These are phyloP conservation scores for Sporothrix protearum DNA, from an alignment of 2,329 filamentous ascomycete species.

Conservation along the genomic window DNA sequence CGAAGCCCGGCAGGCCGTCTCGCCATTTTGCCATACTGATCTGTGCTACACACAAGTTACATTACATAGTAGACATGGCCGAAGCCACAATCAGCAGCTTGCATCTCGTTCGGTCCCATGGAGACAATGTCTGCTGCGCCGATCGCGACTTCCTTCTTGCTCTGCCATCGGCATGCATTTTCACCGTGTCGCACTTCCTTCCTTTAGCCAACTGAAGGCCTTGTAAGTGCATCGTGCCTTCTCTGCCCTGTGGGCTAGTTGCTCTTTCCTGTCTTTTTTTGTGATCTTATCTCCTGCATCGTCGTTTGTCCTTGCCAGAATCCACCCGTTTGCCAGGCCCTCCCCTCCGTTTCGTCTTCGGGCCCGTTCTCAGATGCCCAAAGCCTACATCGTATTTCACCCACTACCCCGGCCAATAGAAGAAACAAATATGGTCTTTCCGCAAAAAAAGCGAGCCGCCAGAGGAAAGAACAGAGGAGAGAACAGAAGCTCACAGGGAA, in stretches of 20 bases:
- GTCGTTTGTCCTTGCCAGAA: conserved; percentile 10
- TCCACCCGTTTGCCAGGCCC: background rate
- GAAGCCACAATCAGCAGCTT: conserved; percentile 10
- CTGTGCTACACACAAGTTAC: background rate
- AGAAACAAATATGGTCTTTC: background rate
- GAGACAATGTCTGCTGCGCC: background rate
- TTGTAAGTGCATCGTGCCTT: background rate
- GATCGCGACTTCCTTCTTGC: background rate
- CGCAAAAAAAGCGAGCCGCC: background rate
- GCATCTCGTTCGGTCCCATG: background rate
- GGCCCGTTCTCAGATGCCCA: background rate
- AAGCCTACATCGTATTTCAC: conserved; percentile 5
- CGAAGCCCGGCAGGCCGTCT: background rate
- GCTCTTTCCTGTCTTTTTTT: too few species aligned
- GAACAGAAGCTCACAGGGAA: background rate
- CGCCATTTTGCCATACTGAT: background rate
- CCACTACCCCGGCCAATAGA: conserved; percentile 20
- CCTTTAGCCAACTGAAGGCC: background rate
- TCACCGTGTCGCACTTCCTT: background rate
- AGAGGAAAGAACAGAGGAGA: background rate
- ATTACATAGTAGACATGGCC: background rate
- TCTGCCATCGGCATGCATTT: background rate
- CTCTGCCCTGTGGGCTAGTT: background rate
- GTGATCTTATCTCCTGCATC: too few species aligned
- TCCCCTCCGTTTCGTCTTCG: background rate